Evolutionary conservation across 257 asterid genomes (phyloP), one percentile per base, ranked within the genome.

Genomic region (Jasminum sambac): DNA sequence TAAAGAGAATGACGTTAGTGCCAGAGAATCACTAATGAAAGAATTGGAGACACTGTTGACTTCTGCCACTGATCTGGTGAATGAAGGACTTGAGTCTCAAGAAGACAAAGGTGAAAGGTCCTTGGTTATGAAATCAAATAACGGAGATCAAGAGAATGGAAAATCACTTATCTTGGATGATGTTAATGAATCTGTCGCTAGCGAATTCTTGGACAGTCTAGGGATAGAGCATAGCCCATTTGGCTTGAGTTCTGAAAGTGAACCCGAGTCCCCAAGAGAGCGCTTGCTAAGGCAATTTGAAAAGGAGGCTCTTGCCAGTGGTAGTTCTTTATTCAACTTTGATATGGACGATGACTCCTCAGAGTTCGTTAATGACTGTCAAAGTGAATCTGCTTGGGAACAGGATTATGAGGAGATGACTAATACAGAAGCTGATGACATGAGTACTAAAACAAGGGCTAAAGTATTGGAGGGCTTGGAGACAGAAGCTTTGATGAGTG

Each of bases 211-310:
- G 82, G 90, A 88, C 59, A 83, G 90, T 89, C 83, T 88, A 64
- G 96, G 96, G 26, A 78, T 91, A 70, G 95, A 89, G 81, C 85
- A 83, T 39, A 84, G 94, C 74, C 95, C 90, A 72, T 72, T 81
- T 71, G 87, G 90, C 75, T 78, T 80, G 77, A 89, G 88, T 81
- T 91, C 92, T 34, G 96, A 83, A 79, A 89, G 98, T 60, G 97
- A 91, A 76, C 96, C 96, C 0, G 98, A 88, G 52, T 91, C 97
- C 60, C 99, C 97, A 11, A 81, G 99, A 81, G 98, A 88, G 80
- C 85, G 85, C 34, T 72, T 95, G 21, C 86, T 91, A 48, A 82
- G 94, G 83, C 89, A 95, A 77, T 95, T 95, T 72, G 99, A 95
- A 86, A 77, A 85, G 83, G 99, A 91, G 43, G 76, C 85, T 78